Percentiles rank a stretch among this genome's conserved stretches.
Evolutionary conservation across 2,329 filamentous ascomycete species (phyloP).

Genomic region (Penicillium sp.): DNA sequence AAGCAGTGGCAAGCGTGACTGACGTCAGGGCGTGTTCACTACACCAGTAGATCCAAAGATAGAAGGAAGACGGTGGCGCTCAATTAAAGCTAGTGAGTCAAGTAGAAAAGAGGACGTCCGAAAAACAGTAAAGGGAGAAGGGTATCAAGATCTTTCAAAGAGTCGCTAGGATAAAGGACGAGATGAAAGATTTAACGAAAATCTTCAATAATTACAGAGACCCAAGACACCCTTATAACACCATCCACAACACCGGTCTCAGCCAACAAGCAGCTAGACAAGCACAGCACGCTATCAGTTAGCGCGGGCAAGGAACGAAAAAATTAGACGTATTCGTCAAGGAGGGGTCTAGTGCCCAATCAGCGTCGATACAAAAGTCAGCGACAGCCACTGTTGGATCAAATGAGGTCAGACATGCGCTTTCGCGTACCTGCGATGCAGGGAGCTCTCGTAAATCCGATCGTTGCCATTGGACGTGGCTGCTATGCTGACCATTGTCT

Average conservation of each 20-base stretch:
- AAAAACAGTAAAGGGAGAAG: neutral
- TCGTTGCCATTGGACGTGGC: neutral
- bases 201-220: neutral
- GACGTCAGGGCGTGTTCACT: conserved; percentile 3
- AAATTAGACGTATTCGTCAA: neutral
- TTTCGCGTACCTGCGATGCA: neutral
- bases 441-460: neutral
- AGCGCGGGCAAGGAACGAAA: neutral
- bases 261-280: neutral
- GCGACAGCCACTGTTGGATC: neutral
- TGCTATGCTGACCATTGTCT: neutral
- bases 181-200: neutral
- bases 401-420: neutral
- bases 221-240: neutral
- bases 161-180: neutral
- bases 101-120: neutral
- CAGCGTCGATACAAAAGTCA: neutral
- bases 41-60: neutral
- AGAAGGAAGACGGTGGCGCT: neutral
- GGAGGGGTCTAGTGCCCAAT: neutral
- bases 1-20: conserved; percentile 1
- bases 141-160: neutral
- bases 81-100: neutral
- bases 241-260: neutral
- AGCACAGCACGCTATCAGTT: neutral